Conservation (phyloP, 1,139 yeast genomes). For the Schwanniomyces etchellsii region DNA sequence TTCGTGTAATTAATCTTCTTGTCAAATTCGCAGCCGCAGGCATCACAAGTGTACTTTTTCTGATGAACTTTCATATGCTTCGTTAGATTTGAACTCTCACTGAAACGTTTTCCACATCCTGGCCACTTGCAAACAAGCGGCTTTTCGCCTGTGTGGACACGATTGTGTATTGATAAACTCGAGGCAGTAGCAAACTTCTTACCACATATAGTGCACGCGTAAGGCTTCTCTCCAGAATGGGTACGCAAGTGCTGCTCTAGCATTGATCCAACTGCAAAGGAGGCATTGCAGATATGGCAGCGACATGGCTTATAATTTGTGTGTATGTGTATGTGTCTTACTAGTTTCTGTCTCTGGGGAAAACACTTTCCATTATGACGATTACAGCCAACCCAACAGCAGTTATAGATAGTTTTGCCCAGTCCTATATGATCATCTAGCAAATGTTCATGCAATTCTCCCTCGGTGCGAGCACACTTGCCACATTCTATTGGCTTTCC, state of each 20-base stretch:
- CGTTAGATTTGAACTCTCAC: conserved; percentile 82
- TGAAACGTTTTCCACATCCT: conserved; percentile 78
- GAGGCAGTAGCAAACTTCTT: conserved; percentile 51
- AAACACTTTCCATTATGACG: conserved; percentile 59
- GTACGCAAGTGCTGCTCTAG: conserved; percentile 71
- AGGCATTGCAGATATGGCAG: conserved; percentile 63
- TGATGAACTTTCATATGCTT: conserved; percentile 78
- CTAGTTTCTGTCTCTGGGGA: conserved; percentile 76
- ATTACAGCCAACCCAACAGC: conserved; percentile 77
- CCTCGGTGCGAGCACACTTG: conserved; percentile 41
- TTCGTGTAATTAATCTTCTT: conserved; percentile 32
- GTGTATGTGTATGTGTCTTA: conserved; percentile 84
- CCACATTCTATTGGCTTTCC: conserved; percentile 44
- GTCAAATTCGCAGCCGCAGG: conserved; percentile 49
- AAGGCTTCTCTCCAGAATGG: conserved; percentile 81
- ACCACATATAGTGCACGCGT: conserved; percentile 40
- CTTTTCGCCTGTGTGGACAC: conserved; percentile 60
- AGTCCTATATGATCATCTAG: conserved; percentile 63
- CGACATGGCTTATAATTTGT: conserved; percentile 75
- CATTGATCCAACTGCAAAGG: conserved; percentile 65
- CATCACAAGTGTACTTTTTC: conserved; percentile 43
- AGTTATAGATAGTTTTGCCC: conserved; percentile 64
- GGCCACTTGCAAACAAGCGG: conserved; percentile 77
- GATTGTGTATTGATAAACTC: conserved; percentile 46
- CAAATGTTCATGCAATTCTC: conserved; percentile 67